Evolutionary conservation across 352 stramenopile species (phyloP).

Genomic region (Pythium aphanidermatum): DNA sequence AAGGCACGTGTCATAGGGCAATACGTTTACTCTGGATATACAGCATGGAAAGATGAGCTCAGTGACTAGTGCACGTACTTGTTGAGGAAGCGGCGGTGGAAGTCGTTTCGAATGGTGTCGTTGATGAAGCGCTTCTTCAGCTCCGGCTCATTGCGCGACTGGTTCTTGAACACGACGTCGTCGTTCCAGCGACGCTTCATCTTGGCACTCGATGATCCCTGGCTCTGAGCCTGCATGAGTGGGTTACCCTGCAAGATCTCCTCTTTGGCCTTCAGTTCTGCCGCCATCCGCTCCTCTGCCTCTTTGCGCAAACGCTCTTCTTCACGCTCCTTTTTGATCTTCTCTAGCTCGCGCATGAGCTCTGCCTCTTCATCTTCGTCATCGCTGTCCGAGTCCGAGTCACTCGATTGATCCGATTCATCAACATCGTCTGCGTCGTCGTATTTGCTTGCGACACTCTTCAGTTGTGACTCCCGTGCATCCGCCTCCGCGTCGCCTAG

Average conservation of each 20-base stretch:
- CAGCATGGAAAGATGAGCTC: too few species aligned
- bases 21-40: too few species aligned
- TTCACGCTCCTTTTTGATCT: constrained; percentile 96
- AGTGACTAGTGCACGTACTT: constrained; percentile 92
- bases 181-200: constrained; percentile 99
- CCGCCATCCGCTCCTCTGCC: constrained; percentile 69
- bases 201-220: constrained; percentile 34
- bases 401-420: constrained; percentile 50
- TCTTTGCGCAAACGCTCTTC: constrained; percentile 88
- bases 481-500: constrained; percentile 68
- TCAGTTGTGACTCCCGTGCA: constrained; percentile 77
- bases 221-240: constrained; percentile 53
- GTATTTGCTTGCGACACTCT: constrained; percentile 86
- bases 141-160: constrained; percentile 92
- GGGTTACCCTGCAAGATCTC: constrained; percentile 94
- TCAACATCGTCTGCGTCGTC: constrained; percentile 87
- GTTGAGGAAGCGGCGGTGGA: constrained; percentile 98
- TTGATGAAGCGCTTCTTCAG: constrained; percentile 99
- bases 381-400: constrained; percentile 77
- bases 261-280: constrained; percentile 83
- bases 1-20: too few species aligned
- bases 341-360: constrained; percentile 96
- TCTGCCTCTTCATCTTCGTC: constrained; percentile 97
- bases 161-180: constrained; percentile 99
- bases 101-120: constrained; percentile 99